A percentile compares a stretch with the other conserved stretches of the same genome.
These are phyloP conservation scores for Monosporascus cannonballus DNA, from an alignment of 2,329 filamentous ascomycete genomes.

Conservation along the genomic window DNA sequence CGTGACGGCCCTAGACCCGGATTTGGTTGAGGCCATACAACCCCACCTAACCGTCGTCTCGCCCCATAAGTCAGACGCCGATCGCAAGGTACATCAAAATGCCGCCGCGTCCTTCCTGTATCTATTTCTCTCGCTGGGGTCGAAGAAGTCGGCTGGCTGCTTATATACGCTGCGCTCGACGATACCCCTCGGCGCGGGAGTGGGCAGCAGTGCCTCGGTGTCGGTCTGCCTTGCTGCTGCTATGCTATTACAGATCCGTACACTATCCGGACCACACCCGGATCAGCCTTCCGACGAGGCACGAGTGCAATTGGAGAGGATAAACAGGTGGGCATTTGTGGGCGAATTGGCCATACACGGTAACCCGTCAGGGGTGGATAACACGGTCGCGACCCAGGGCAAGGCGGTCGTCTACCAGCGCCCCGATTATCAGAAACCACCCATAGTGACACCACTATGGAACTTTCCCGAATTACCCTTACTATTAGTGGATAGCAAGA, in stretches of 20 bases:
- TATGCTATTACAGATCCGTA: constrained; percentile 79
- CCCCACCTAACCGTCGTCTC: constrained; percentile 73
- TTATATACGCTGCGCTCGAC: constrained; percentile 90
- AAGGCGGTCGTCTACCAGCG: constrained; percentile 91
- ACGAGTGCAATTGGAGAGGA: constrained; percentile 84
- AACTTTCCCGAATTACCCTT: constrained; percentile 90
- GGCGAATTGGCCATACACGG: constrained; percentile 96
- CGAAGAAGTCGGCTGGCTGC: constrained; percentile 70
- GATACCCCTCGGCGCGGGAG: constrained; percentile 83
- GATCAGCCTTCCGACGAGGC: constrained; percentile 86
- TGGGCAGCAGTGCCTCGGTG: constrained; percentile 93
- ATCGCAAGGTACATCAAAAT: constrained; percentile 76
- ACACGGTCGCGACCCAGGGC: constrained; percentile 88
- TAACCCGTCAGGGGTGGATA: constrained; percentile 93
- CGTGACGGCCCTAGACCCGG: constrained; percentile 75
- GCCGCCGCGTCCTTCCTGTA: constrained; percentile 87
- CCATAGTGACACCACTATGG: constrained; percentile 68
- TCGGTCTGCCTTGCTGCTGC: constrained; percentile 82
- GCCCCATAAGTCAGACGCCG: constrained; percentile 54
- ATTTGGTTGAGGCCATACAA: constrained; percentile 73
- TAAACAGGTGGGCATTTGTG: constrained; percentile 97
- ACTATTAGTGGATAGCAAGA: constrained; percentile 81
- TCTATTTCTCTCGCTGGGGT: constrained; percentile 82
- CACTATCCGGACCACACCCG: constrained; percentile 82
- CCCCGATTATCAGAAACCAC: constrained; percentile 69